Conservation (phyloP, 805 yeast genomes). For the Schwanniomyces vanrijiae region DNA sequence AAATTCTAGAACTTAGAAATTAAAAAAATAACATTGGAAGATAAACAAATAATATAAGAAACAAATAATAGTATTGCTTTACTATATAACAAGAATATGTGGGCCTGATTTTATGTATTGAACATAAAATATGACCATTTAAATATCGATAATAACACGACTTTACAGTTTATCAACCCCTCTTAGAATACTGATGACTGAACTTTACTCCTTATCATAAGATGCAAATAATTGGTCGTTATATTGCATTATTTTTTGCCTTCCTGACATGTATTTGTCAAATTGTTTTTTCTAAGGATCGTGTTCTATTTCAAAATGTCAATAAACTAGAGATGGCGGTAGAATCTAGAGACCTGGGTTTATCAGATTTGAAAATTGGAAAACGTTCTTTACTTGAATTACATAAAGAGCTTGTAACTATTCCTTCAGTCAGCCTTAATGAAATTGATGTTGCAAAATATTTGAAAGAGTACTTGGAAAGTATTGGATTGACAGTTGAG, state of each 20-base stretch:
- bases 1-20: too few relatives aligned
- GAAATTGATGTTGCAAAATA: constrained; percentile 37
- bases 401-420: neutral
- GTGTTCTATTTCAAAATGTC: neutral
- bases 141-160: neutral
- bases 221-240: neutral
- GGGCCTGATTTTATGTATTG: neutral
- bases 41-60: too few relatives aligned
- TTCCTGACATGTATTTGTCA: neutral
- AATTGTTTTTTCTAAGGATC: neutral
- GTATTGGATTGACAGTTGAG: constrained; percentile 55
- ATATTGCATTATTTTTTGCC: neutral
- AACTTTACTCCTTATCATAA: neutral
- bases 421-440: constrained; percentile 3
- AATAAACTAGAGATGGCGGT: neutral
- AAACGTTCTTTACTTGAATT: neutral
- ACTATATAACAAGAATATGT: too few relatives aligned
- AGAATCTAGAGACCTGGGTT: neutral
- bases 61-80: too few relatives aligned
- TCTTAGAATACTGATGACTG: too few relatives aligned
- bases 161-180: too few relatives aligned
- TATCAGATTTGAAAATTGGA: constrained; percentile 4
- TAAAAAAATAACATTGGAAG: too few relatives aligned
- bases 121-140: too few relatives aligned
- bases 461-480: constrained; percentile 37